Conservation (phyloP, 2,329 filamentous ascomycete genomes). For the Paraphoma chrysanthemicola region DNA sequence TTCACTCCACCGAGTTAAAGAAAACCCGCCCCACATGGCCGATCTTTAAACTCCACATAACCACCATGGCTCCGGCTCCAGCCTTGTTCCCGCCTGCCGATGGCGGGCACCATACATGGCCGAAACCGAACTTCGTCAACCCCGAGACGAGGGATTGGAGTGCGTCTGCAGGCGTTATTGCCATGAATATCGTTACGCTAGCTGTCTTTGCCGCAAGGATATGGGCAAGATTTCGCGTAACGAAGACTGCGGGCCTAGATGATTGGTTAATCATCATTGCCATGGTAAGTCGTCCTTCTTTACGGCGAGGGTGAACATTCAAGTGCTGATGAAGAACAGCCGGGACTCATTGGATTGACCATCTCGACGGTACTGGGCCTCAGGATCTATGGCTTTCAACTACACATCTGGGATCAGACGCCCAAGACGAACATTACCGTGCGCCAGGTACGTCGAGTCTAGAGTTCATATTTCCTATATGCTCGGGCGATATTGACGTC, state of each 20-base stretch:
- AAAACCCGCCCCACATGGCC: not conserved
- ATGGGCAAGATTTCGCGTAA: constrained; percentile 17
- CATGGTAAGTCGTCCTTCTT: constrained; percentile 9
- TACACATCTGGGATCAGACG: constrained; percentile 19
- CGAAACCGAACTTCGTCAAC: constrained; percentile 12
- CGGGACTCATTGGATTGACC: constrained; percentile 10
- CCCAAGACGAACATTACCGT: constrained; percentile 15
- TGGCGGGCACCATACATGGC: constrained; percentile 11
- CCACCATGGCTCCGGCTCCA: constrained; percentile 3
- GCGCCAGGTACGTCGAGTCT: constrained; percentile 10
- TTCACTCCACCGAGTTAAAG: not conserved
- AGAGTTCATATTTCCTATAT: not conserved
- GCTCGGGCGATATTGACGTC: not conserved
- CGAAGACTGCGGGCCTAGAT: constrained; percentile 17
- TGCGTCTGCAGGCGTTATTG: constrained; percentile 11
- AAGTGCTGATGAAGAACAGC: constrained; percentile 1
- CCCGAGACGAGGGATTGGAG: constrained; percentile 12
- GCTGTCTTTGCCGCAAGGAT: constrained; percentile 18
- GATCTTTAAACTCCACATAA: not conserved
- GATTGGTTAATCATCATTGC: constrained; percentile 23
- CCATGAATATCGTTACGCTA: constrained; percentile 13
- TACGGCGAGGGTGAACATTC: not conserved
- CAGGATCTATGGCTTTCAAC: constrained; percentile 14
- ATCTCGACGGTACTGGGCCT: constrained; percentile 15
- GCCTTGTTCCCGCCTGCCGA: constrained; percentile 14